Conservation (phyloP, 306 rosid genomes). For the Carpinus fangiana region DNA sequence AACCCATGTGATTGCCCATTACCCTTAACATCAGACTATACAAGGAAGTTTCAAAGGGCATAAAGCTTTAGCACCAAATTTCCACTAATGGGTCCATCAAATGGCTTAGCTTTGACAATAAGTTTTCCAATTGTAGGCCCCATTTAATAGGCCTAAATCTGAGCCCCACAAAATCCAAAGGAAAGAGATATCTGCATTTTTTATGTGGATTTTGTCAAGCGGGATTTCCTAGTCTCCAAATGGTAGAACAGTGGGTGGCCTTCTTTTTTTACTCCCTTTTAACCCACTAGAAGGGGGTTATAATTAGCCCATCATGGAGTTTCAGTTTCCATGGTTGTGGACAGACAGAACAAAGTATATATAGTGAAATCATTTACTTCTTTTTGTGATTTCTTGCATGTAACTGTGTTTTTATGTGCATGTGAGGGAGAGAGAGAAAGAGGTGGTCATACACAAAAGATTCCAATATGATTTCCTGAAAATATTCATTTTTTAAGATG, state of each 20-base stretch:
- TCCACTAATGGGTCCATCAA: constrained; percentile 57
- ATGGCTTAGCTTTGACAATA: constrained; percentile 55
- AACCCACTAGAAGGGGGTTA: constrained; percentile 52
- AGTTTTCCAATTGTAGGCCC: constrained; percentile 59
- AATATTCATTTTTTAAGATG: not conserved
- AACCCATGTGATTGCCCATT: constrained; percentile 47
- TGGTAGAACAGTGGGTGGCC: constrained; percentile 40
- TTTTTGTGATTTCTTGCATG: constrained; percentile 56
- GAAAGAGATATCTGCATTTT: constrained; percentile 71
- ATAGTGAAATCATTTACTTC: constrained; percentile 50
- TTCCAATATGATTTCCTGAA: constrained; percentile 5
- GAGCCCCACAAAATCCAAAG: constrained; percentile 81
- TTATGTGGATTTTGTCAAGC: constrained; percentile 52
- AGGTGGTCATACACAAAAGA: constrained; percentile 22
- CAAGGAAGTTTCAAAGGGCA: constrained; percentile 58
- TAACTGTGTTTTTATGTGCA: constrained; percentile 34
- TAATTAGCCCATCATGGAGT: constrained; percentile 64
- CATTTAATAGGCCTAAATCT: constrained; percentile 37
- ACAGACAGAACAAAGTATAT: constrained; percentile 52
- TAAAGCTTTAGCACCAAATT: constrained; percentile 55
- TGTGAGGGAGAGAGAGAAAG: constrained; percentile 31
- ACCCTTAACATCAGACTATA: constrained; percentile 35
- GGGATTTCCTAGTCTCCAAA: constrained; percentile 45
- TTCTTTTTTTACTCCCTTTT: constrained; percentile 56
- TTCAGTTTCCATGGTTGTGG: constrained; percentile 52